Percentiles rank a stretch among this genome's conserved stretches.
Conservation (phyloP, 2,329 filamentous ascomycete species). For the Pseudopyrenochaeta lycopersici region DNA sequence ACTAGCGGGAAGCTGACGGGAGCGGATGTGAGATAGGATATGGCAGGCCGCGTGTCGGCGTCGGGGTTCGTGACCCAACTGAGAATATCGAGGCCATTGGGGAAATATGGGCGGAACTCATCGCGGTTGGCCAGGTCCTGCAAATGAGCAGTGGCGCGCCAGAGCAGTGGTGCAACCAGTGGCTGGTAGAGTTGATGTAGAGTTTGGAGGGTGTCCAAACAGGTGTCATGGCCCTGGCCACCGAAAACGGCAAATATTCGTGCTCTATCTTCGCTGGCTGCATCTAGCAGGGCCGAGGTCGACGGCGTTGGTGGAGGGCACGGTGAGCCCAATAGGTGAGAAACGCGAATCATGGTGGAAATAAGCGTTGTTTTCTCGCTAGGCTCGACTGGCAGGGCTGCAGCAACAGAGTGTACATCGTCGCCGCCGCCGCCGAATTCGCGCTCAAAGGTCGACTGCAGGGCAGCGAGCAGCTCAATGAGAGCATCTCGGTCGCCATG, state of each 20-base stretch:
- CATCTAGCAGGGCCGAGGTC: constrained; percentile 90
- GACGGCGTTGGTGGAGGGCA: constrained; percentile 80
- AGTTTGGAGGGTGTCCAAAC: constrained; percentile 94
- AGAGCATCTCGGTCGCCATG: no score
- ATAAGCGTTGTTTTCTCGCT: no score
- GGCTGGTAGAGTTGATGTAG: constrained; percentile 89
- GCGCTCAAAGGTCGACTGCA: no score
- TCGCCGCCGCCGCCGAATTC: no score
- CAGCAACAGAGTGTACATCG: constrained; percentile 91
- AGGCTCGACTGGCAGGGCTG: constrained; percentile 85
- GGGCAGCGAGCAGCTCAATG: no score
- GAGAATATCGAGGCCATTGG: constrained; percentile 94
- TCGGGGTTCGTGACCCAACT: constrained; percentile 91
- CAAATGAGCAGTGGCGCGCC: constrained; percentile 81
- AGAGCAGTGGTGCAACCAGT: constrained; percentile 83
- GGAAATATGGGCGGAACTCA: constrained; percentile 94
- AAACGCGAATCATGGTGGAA: no score
- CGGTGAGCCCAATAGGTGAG: constrained; percentile 94
- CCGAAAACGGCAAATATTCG: constrained; percentile 94
- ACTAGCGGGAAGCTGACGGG: constrained; percentile 90
- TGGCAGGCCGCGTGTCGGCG: constrained; percentile 88
- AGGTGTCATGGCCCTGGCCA: constrained; percentile 98
- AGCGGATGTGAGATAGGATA: constrained; percentile 71
- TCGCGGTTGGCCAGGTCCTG: constrained; percentile 84
- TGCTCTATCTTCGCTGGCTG: constrained; percentile 82